Evolutionary conservation across 2,329 filamentous ascomycete genomes (phyloP).

Genomic region (Claviceps quebecensis): DNA sequence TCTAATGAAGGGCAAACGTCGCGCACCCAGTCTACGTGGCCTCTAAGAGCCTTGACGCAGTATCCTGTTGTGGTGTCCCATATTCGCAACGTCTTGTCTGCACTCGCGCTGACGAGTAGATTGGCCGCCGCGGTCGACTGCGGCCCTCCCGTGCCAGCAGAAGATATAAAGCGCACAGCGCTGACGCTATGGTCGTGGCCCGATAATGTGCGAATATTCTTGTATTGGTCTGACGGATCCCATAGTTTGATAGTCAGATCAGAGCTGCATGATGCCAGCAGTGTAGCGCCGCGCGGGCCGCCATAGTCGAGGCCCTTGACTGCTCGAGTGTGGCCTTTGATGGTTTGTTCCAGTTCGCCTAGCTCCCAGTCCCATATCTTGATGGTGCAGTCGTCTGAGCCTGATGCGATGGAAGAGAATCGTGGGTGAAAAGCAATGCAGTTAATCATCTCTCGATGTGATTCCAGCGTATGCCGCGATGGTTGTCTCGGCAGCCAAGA

Average conservation of each 20-base stretch:
- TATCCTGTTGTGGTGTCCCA: constrained; percentile 90
- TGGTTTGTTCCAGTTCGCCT: constrained; percentile 75
- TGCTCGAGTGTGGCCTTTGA: constrained; percentile 84
- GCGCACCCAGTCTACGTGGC: constrained; percentile 77
- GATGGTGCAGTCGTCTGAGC: constrained; percentile 83
- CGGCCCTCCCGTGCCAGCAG: constrained; percentile 64
- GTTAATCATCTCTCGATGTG: constrained; percentile 67
- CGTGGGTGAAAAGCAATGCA: constrained; percentile 87
- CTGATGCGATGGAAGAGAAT: constrained; percentile 80
- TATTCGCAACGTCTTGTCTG: constrained; percentile 70
- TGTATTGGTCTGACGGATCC: constrained; percentile 83
- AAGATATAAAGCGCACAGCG: constrained; percentile 64
- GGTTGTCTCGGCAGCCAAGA: constrained; percentile 79
- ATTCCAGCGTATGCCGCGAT: constrained; percentile 68
- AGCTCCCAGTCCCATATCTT: constrained; percentile 98
- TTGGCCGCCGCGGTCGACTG: constrained; percentile 63
- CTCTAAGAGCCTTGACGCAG: constrained; percentile 71
- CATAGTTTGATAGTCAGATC: constrained; percentile 91
- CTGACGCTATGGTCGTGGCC: constrained; percentile 87
- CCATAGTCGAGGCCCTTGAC: constrained; percentile 86
- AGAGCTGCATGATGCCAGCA: constrained; percentile 51
- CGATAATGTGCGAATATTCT: constrained; percentile 81
- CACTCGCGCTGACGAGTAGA: constrained; percentile 67
- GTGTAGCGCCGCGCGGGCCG: constrained; percentile 62
- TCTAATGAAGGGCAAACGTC: constrained; percentile 74